phyloP scores from a whole-genome alignment of 2,329 filamentous ascomycete genomes.

The Orbilia javanica region DNA sequence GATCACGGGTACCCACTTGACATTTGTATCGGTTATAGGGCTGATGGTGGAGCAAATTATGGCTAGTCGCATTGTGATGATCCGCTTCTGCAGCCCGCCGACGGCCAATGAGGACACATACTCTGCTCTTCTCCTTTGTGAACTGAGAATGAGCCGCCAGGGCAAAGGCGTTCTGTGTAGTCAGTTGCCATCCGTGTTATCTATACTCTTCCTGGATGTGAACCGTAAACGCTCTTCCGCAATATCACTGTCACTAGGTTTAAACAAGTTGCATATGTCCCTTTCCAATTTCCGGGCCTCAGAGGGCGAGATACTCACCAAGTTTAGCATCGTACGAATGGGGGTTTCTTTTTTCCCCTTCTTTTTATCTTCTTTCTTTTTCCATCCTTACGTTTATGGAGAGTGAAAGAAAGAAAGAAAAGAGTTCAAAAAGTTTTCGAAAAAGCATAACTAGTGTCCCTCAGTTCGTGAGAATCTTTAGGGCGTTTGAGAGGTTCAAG shows the following conservation, averaged over 20 bases:
- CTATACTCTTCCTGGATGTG: constrained; percentile 8
- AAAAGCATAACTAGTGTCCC: constrained; percentile 31
- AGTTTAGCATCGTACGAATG: constrained; percentile 1
- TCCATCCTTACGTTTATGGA: too few relatives aligned
- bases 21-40: constrained; percentile 39
- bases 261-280: constrained; percentile 27
- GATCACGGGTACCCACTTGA: constrained; percentile 18
- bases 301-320: not conserved
- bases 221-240: not conserved
- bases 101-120: constrained; percentile 34
- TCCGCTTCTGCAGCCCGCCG: constrained; percentile 31
- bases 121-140: constrained; percentile 2
- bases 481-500: constrained; percentile 5
- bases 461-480: constrained; percentile 24
- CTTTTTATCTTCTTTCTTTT: not conserved
- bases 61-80: constrained; percentile 32
- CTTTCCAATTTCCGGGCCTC: constrained; percentile 53
- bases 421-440: too few relatives aligned
- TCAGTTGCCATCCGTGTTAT: constrained; percentile 23
- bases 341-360: not conserved
- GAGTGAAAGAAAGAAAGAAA: too few relatives aligned
- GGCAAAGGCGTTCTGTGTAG: constrained; percentile 9
- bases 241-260: constrained; percentile 28
- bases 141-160: constrained; percentile 30
- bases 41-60: constrained; percentile 35